Evolutionary conservation across 1,284 basidiomycete genomes (phyloP), one percentile per base, ranked within the genome.

Genomic region (Pseudozyma tsukubaensis): DNA sequence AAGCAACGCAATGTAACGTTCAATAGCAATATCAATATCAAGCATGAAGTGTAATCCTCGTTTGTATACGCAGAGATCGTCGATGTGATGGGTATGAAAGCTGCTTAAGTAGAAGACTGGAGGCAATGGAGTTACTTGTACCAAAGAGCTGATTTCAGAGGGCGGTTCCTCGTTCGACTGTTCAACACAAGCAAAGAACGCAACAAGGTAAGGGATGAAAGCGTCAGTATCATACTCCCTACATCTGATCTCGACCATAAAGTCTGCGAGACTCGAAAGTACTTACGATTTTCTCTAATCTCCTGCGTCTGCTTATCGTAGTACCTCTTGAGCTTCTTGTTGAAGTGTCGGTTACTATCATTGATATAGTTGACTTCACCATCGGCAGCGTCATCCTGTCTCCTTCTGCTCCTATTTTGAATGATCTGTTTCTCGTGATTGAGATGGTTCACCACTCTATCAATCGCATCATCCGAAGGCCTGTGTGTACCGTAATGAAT

Each of bases 281-380:
- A 71, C 68, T 52, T 52, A 71, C 68, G 62, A 51, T 83, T 83
- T 47, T 84, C 83, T 13, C 68, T 42, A 29, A 82, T 78, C 73
- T 98, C 96, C 58, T 92, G 87, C 1, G 96, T 99, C 83, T 97
- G 96, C 83, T 96, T 94, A 89, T 98, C 94, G 88, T 94, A 99
- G 87, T 94, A 99, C 68, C 96, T 89, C 19, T 92, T 91, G 86
- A 98, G 94, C 92, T 93, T 99, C 87, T 95, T 95, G 90, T 98
- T 99, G 89, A 98, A 99, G 56, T 96, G 93, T 80, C 93, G 91
- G 87, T 99, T 99, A 85, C 76, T 91, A 85, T 97, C 94, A 88
- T 99, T 99, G 90, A 99, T 99, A 84, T 99, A 99, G 13, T 94
- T 98, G 85, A 99, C 93, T 77, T 97, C 94, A 59, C 92, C 94